phyloP scores from a whole-genome alignment of 257 asterid species.

The Capsicum baccatum region DNA sequence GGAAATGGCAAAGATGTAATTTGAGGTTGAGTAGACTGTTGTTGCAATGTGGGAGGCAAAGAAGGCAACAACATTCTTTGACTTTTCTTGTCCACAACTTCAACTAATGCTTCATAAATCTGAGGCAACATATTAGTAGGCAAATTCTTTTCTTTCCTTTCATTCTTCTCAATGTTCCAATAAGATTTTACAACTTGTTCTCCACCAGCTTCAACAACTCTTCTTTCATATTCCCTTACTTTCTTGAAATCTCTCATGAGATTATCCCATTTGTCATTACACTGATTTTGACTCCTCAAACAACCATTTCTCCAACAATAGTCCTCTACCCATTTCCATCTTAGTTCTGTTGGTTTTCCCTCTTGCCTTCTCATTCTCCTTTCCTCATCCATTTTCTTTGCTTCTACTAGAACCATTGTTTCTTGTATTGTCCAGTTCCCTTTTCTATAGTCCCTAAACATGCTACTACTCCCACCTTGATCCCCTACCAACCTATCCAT shows the following conservation, averaged over 20 bases:
- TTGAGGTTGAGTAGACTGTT: slow-evolving; percentile 38
- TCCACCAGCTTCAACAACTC: slow-evolving; percentile 24
- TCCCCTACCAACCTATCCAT: slow-evolving; percentile 57
- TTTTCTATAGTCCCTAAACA: slow-evolving; percentile 74
- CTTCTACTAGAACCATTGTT: slow-evolving; percentile 80
- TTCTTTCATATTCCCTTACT: slow-evolving; percentile 72
- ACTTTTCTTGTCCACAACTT: slow-evolving; percentile 64
- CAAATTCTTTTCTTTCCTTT: slow-evolving; percentile 73
- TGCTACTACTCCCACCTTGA: slow-evolving; percentile 34
- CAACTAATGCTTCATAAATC: slow-evolving; percentile 71
- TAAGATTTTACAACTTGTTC: slow-evolving; percentile 46
- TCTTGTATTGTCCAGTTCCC: slow-evolving; percentile 96
- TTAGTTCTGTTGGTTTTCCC: slow-evolving; percentile 75
- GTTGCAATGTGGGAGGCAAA: slow-evolving; percentile 49
- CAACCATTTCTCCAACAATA: slow-evolving; percentile 83
- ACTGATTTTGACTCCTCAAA: slow-evolving; percentile 88
- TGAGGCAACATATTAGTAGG: slow-evolving; percentile 85
- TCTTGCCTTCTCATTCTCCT: slow-evolving; percentile 68
- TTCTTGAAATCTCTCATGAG: slow-evolving; percentile 94
- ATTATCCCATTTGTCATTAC: slow-evolving; percentile 96
- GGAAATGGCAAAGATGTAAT: slow-evolving; percentile 36
- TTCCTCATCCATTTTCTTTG: slow-evolving; percentile 87
- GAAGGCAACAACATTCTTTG: slow-evolving; percentile 36
- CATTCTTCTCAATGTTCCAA: slow-evolving; percentile 78
- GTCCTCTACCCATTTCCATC: slow-evolving; percentile 98